Evolutionary conservation across 2,329 filamentous ascomycete species (phyloP).

Genomic region (Trichoderma asperellum): DNA sequence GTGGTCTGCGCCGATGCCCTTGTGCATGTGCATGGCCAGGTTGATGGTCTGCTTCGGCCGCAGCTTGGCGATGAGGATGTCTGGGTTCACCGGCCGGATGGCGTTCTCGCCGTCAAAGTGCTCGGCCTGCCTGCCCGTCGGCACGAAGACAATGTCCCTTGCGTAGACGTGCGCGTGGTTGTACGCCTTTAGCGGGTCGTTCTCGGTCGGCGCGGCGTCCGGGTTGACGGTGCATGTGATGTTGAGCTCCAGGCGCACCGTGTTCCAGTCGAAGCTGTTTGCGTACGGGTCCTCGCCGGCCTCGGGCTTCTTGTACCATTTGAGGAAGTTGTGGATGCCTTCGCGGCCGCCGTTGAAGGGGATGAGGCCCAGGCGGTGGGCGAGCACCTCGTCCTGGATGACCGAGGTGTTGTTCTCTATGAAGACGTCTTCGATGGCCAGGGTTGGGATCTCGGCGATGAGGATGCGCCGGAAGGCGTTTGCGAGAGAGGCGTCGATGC

Average conservation of each 20-base stretch:
- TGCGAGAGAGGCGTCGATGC: slow-evolving; percentile 88
- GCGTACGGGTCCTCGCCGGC: slow-evolving; percentile 64
- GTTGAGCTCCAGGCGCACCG: slow-evolving; percentile 75
- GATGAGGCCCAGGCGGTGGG: slow-evolving; percentile 86
- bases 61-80: slow-evolving; percentile 93
- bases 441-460: slow-evolving; percentile 88
- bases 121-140: slow-evolving; percentile 71
- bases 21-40: slow-evolving; percentile 89
- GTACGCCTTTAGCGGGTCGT: slow-evolving; percentile 83
- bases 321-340: slow-evolving; percentile 76
- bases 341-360: slow-evolving; percentile 80
- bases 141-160: slow-evolving; percentile 73
- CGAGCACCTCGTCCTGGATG: slow-evolving; percentile 95
- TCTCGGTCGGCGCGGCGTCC: slow-evolving; percentile 71
- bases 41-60: slow-evolving; percentile 87
- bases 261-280: slow-evolving; percentile 79
- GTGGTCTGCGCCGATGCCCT: slow-evolving; percentile 91
- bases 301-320: slow-evolving; percentile 75
- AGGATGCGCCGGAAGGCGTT: slow-evolving; percentile 98
- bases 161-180: slow-evolving; percentile 84
- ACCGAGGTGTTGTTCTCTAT: slow-evolving; percentile 97
- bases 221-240: slow-evolving; percentile 80
- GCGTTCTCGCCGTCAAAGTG: slow-evolving; percentile 69
- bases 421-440: slow-evolving; percentile 93
- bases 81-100: slow-evolving; percentile 81